Conservation (phyloP, 371 early-diverging fungal species). For the Haplosporangium sp. region DNA sequence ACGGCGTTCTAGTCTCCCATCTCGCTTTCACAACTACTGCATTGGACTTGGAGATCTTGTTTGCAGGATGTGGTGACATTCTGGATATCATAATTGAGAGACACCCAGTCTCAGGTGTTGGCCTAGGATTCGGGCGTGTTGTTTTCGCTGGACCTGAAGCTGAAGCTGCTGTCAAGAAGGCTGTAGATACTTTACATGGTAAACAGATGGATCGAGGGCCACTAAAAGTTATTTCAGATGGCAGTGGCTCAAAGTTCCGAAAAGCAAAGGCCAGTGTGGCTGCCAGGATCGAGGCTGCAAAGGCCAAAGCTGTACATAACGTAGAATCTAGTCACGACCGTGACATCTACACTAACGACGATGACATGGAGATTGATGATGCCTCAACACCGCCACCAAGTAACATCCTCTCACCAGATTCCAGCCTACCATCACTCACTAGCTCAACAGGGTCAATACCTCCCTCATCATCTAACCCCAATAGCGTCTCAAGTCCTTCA, state of each 20-base stretch:
- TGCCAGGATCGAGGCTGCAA: slow-evolving; percentile 55
- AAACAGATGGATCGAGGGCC: slow-evolving; percentile 65
- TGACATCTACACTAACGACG: slow-evolving; percentile 50
- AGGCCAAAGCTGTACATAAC: slow-evolving; percentile 40
- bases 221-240: slow-evolving; percentile 74
- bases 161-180: slow-evolving; percentile 65
- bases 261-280: slow-evolving; percentile 47
- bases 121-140: slow-evolving; percentile 67
- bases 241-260: slow-evolving; percentile 61
- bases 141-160: slow-evolving; percentile 59
- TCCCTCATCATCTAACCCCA: background rate
- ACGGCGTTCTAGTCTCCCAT: slow-evolving; percentile 50
- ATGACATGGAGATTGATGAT: slow-evolving; percentile 57
- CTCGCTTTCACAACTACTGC: slow-evolving; percentile 41
- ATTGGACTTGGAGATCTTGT: slow-evolving; percentile 55
- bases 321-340: slow-evolving; percentile 40
- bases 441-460: slow-evolving; percentile 25
- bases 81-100: slow-evolving; percentile 63
- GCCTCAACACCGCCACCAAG: slow-evolving; percentile 56
- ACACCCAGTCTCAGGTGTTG: slow-evolving; percentile 64
- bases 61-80: slow-evolving; percentile 69
- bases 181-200: slow-evolving; percentile 60
- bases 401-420: slow-evolving; percentile 40
- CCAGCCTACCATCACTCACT: slow-evolving; percentile 44
- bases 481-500: background rate